phyloP scores from a whole-genome alignment of 768 basidiomycete species.

The Pleurotus ostreatus region DNA sequence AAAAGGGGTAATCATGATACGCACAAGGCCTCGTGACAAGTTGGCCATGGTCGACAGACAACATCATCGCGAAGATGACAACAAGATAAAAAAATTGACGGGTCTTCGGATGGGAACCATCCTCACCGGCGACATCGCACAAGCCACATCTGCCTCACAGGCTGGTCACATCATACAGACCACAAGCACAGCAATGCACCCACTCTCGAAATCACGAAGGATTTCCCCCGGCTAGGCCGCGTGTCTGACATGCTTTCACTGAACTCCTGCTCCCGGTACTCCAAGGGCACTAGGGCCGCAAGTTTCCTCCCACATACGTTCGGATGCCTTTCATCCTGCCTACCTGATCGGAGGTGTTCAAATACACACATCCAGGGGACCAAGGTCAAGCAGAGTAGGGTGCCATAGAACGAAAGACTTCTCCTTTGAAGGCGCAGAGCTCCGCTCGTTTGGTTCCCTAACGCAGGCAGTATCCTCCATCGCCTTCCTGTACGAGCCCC shows the following conservation, averaged over 20 bases:
- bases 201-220: conserved; percentile 36
- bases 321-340: conserved; percentile 16
- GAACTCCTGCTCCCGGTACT: conserved; percentile 31
- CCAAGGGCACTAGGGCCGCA: conserved; percentile 29
- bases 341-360: conserved; percentile 10
- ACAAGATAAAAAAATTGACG: conserved; percentile 15
- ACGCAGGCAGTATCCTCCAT: conserved; percentile 10
- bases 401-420: background rate
- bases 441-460: conserved; percentile 29
- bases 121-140: conserved; percentile 10
- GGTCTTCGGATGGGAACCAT: conserved; percentile 17
- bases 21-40: too few species aligned
- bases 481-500: conserved; percentile 30
- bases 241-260: conserved; percentile 27
- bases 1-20: too few species aligned
- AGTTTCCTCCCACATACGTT: conserved; percentile 20
- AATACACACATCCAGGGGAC: background rate
- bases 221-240: conserved; percentile 36
- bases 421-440: conserved; percentile 21
- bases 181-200: conserved; percentile 12
- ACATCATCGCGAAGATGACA: conserved; percentile 20
- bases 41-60: background rate
- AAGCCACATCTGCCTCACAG: conserved; percentile 10
- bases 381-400: background rate
- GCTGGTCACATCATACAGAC: conserved; percentile 9